These are phyloP conservation scores for Suillus decipiens DNA, from an alignment of 768 basidiomycete species.

Conservation along the genomic window DNA sequence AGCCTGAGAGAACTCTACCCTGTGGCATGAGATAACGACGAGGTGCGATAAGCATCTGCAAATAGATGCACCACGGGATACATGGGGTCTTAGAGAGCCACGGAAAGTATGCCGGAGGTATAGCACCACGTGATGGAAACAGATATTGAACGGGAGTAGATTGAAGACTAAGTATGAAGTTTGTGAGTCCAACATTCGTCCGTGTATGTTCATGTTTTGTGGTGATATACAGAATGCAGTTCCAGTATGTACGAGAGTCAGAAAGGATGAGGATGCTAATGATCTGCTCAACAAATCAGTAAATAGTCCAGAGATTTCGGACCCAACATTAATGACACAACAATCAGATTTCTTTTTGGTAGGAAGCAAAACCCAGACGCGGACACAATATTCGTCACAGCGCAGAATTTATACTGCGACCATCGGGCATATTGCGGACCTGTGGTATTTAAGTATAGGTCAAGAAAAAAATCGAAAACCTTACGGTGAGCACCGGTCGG, in stretches of 20 bases:
- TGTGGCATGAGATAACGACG: conserved; percentile 4
- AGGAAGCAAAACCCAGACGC: conserved; percentile 11
- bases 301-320: conserved; percentile 10
- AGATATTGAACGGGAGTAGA: conserved; percentile 13
- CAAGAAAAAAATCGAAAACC: conserved; percentile 16
- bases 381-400: conserved; percentile 15
- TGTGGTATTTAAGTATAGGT: conserved; percentile 27
- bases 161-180: conserved; percentile 11
- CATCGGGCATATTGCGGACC: conserved; percentile 60
- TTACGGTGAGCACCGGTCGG: conserved; percentile 54
- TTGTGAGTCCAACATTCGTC: conserved; percentile 11
- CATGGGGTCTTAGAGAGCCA: background rate
- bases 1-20: conserved; percentile 14
- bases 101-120: background rate
- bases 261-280: conserved; percentile 10
- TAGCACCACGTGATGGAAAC: conserved; percentile 4
- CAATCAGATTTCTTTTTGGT: conserved; percentile 6
- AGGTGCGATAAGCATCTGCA: conserved; percentile 8
- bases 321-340: background rate
- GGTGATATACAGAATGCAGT: conserved; percentile 21
- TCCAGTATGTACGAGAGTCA: conserved; percentile 15
- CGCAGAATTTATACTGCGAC: conserved; percentile 35
- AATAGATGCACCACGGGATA: conserved; percentile 8
- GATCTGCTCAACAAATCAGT: conserved; percentile 21
- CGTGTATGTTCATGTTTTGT: conserved; percentile 18